phyloP scores from a whole-genome alignment of 768 basidiomycete species.

The Favolaschia claudopus region DNA sequence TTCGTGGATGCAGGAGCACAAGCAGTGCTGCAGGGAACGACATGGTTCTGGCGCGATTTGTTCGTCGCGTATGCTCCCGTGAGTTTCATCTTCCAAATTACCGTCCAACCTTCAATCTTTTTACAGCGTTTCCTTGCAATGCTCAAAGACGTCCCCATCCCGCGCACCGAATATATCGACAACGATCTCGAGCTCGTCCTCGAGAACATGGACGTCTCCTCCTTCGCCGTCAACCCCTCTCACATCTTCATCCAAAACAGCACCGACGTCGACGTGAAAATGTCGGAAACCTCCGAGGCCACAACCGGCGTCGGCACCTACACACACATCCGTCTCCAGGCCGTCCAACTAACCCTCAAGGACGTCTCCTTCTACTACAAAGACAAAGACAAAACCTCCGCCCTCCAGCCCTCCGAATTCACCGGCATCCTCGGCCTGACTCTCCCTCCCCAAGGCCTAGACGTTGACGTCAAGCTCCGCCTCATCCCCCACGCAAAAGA shows the following conservation, averaged over 20 bases:
- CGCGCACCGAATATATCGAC: constrained; percentile 79
- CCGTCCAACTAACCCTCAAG: constrained; percentile 64
- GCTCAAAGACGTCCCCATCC: constrained; percentile 71
- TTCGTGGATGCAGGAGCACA: constrained; percentile 41
- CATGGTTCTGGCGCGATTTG: constrained; percentile 83
- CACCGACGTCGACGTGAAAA: constrained; percentile 55
- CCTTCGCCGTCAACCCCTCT: constrained; percentile 69
- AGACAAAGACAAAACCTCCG: constrained; percentile 56
- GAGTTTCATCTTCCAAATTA: background rate
- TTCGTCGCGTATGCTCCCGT: constrained; percentile 78
- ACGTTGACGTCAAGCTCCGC: constrained; percentile 70
- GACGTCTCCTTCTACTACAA: constrained; percentile 80
- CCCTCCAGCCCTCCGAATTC: constrained; percentile 60
- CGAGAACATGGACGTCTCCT: constrained; percentile 75
- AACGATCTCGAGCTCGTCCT: constrained; percentile 73
- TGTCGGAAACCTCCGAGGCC: constrained; percentile 43
- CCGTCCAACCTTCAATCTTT: background rate
- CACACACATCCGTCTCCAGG: constrained; percentile 70
- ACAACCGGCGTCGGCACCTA: constrained; percentile 64
- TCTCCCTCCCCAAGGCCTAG: constrained; percentile 71
- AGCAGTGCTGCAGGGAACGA: constrained; percentile 57
- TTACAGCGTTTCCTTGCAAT: constrained; percentile 47
- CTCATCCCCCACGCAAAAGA: constrained; percentile 61
- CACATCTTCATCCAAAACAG: constrained; percentile 75
- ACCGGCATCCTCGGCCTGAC: constrained; percentile 67